These are phyloP conservation scores for Zancudomyces culisetae DNA, from an alignment of 371 early-diverging fungal genomes.

Conservation along the genomic window DNA sequence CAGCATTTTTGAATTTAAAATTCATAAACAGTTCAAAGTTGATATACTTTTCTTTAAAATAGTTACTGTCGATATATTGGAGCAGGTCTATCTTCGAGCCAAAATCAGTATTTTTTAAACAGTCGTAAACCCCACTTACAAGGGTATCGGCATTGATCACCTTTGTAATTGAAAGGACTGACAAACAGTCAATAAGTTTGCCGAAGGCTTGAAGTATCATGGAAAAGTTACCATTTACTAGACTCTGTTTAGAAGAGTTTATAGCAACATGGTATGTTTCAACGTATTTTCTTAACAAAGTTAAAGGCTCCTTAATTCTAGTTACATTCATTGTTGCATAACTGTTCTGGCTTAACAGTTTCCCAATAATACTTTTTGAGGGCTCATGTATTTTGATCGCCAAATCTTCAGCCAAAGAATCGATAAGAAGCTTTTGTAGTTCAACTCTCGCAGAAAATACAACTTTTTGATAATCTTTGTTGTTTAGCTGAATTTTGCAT, in stretches of 20 bases:
- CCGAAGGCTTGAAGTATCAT: too few species aligned
- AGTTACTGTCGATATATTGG: background rate
- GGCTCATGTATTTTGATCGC: background rate
- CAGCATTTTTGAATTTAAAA: background rate
- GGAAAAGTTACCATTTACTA: background rate
- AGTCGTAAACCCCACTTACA: background rate
- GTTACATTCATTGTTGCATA: background rate
- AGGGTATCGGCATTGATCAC: background rate
- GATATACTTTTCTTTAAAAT: background rate
- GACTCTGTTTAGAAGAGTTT: background rate
- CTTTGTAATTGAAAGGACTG: background rate
- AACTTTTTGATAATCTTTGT: too few species aligned
- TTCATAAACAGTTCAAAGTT: background rate
- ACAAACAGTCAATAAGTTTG: background rate
- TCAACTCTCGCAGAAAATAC: background rate
- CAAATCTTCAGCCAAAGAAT: background rate
- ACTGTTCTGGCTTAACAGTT: background rate
- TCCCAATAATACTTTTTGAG: background rate
- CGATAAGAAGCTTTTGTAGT: background rate
- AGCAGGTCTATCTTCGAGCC: background rate
- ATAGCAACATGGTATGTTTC: background rate
- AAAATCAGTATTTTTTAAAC: background rate
- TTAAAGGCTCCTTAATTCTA: background rate
- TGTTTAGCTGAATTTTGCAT: too few species aligned
- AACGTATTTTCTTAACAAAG: background rate